phyloP scores from a whole-genome alignment of 2,329 filamentous ascomycete species.

The Sporothrix pallida region DNA sequence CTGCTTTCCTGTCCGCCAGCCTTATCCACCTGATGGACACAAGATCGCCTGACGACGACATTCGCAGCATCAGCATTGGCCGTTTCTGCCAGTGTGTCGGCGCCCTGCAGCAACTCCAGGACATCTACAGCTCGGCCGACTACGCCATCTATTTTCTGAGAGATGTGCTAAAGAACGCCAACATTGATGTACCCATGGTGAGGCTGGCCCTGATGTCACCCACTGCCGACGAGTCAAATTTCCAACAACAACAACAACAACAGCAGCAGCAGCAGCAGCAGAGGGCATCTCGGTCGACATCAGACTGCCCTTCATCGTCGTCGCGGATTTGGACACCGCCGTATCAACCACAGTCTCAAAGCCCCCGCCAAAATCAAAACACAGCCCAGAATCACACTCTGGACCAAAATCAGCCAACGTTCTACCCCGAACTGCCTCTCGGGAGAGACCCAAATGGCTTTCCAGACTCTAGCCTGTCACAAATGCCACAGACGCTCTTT shows the following conservation, averaged over 20 bases:
- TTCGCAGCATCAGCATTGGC: neutral
- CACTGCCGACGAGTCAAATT: neutral
- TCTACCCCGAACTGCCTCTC: neutral
- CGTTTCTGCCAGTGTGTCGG: conserved; percentile 28
- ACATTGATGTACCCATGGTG: neutral
- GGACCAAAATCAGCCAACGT: neutral
- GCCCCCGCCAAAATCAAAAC: too few relatives aligned
- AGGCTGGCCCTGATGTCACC: neutral
- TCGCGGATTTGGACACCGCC: neutral
- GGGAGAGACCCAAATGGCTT: neutral
- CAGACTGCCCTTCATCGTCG: neutral
- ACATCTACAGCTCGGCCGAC: conserved; percentile 25
- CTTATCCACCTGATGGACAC: neutral
- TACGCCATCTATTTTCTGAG: conserved; percentile 12
- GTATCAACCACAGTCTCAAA: neutral
- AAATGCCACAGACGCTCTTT: neutral
- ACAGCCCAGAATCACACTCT: neutral
- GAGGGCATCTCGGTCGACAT: neutral
- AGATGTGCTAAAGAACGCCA: neutral
- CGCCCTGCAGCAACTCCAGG: conserved; percentile 16
- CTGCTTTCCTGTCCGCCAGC: neutral
- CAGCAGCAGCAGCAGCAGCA: neutral
- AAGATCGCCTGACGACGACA: neutral
- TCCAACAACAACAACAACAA: too few relatives aligned
- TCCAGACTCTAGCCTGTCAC: neutral